phyloP scores from a whole-genome alignment of 1,284 basidiomycete species.

The Tetrapyrgos nigripes region DNA sequence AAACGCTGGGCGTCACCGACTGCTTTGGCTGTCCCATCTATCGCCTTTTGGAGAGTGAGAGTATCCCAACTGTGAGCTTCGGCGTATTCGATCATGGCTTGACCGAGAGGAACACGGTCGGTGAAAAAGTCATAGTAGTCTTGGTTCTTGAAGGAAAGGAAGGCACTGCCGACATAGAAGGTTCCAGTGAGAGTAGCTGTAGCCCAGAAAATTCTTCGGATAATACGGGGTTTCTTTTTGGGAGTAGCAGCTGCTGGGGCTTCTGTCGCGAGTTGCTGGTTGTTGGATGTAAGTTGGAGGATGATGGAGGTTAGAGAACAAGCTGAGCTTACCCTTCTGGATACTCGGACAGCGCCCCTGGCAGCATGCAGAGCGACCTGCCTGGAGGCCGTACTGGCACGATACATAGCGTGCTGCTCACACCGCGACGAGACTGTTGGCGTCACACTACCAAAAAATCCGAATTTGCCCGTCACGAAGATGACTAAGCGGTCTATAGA shows the following conservation, averaged over 20 bases:
- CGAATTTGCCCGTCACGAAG: background rate
- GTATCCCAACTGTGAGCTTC: conserved; percentile 83
- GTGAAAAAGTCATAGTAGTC: conserved; percentile 84
- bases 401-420: conserved; percentile 54
- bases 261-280: conserved; percentile 65
- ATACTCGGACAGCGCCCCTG: conserved; percentile 52
- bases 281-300: conserved; percentile 3
- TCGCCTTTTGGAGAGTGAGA: conserved; percentile 63
- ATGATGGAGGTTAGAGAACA: background rate
- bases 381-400: conserved; percentile 60
- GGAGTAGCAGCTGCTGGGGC: conserved; percentile 42
- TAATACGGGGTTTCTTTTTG: conserved; percentile 59
- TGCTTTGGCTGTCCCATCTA: conserved; percentile 61
- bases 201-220: conserved; percentile 65
- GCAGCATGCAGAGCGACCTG: conserved; percentile 53
- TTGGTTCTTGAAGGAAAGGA: conserved; percentile 76
- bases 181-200: conserved; percentile 65
- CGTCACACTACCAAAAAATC: background rate
- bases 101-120: conserved; percentile 79
- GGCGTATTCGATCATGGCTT: conserved; percentile 79
- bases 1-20: conserved; percentile 58
- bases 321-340: conserved; percentile 56
- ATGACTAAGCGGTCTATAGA: background rate
- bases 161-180: conserved; percentile 84
- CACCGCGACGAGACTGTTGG: background rate